Evolutionary conservation across 495 filamentous ascomycete genomes (phyloP), one percentile per base, ranked within the genome.

Genomic region (Talaromyces proteolyticus): DNA sequence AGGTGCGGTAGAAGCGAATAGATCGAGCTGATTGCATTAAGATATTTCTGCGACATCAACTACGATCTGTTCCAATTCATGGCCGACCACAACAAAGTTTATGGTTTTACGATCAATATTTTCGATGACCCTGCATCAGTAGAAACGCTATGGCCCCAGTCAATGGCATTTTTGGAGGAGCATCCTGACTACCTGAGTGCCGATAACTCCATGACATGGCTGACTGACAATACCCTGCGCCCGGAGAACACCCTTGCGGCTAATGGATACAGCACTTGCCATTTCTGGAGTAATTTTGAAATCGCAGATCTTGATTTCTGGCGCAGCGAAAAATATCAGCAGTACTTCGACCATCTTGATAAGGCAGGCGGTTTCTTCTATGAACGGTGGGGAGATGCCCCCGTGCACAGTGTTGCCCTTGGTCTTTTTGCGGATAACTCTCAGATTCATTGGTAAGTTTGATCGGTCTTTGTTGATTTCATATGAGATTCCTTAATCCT

Each of bases 201-300:
- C 38, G 88, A 95, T 67, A 95, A 88, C 64, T 89, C 94, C 59
- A 78, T 87, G 73, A 68, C 75, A 12, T 99, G 93, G 92, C 64
- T 99, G 57, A 85, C 81, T 11, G 93, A 99, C 59, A 80, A 78
- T 37, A 64, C 74, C 36, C 76, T 80, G 42, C 77, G 94, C 43
- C 93, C 94, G 7, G 78, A 89, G 16, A 87, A 96, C 65, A 87
- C 86, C 57, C 51, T 70, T 16, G 79, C 82, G 44, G 91, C 89
- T 20, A 83, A 93, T 50, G 93, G 93, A 39, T 98, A 96, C 75
- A 93, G 88, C 11, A 98, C 94, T 14, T 99, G 94, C 67, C 94
- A 99, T 69, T 99, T 99, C 75, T 99, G 94, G 94, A 89, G 82
- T 52, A 99, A 99, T 70, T 99, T 99, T 60, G 94, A 99, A 70